These are phyloP conservation scores for Kurtzmaniella fragi DNA, from an alignment of 805 yeast genomes.

Conservation along the genomic window DNA sequence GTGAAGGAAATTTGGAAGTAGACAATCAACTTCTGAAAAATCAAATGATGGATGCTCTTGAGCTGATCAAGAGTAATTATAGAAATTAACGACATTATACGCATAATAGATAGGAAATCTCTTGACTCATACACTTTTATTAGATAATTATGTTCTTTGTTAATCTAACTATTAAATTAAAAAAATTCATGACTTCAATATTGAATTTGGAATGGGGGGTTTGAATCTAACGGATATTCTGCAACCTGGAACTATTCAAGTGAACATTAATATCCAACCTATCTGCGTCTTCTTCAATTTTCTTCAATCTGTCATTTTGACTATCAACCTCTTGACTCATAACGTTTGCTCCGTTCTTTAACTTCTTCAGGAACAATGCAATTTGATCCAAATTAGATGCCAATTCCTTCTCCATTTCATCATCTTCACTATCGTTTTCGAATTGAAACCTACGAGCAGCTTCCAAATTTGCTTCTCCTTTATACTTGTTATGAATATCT, in stretches of 20 bases:
- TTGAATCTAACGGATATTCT: conserved; percentile 40
- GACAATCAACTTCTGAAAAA: conserved; percentile 1
- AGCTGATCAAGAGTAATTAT: conserved; percentile 2
- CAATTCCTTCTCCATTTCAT: conserved; percentile 84
- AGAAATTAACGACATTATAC: too few relatives aligned
- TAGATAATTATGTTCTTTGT: too few relatives aligned
- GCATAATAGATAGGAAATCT: too few relatives aligned
- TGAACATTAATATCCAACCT: conserved; percentile 79
- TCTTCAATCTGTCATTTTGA: conserved; percentile 69
- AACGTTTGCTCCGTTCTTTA: conserved; percentile 66
- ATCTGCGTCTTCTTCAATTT: conserved; percentile 81
- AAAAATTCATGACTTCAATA: conserved; percentile 2
- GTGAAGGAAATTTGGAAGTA: too few relatives aligned
- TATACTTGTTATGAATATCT: conserved; percentile 42
- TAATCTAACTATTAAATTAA: too few relatives aligned
- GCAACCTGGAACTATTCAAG: conserved; percentile 64
- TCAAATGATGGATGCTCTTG: conserved; percentile 7
- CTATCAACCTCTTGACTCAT: conserved; percentile 73
- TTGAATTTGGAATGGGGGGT: background rate
- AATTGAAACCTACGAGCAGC: conserved; percentile 71
- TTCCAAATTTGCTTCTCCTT: conserved; percentile 46
- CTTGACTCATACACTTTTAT: too few relatives aligned
- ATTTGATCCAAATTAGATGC: conserved; percentile 81
- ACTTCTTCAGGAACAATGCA: conserved; percentile 58
- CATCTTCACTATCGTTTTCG: conserved; percentile 90